Evolutionary conservation across 129 eudicot species (phyloP).

Genomic region (Calendula officinalis): DNA sequence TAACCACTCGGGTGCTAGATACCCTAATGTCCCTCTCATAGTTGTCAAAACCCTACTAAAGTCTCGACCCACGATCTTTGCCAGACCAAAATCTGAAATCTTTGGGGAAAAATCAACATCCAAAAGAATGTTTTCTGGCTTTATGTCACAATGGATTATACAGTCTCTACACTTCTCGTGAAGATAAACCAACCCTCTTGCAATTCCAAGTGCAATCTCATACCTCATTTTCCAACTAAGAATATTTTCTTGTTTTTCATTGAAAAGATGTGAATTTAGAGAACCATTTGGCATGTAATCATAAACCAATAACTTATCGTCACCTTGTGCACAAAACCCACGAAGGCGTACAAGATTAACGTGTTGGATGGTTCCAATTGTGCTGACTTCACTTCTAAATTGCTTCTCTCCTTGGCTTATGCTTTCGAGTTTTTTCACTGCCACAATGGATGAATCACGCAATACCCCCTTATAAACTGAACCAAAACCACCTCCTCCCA

Average conservation of each 20-base stretch:
- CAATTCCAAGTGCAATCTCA: conserved; percentile 54
- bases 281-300: conserved; percentile 76
- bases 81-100: conserved; percentile 65
- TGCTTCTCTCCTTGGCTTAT: conserved; percentile 70
- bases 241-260: conserved; percentile 13
- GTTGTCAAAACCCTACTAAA: conserved; percentile 80
- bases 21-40: conserved; percentile 65
- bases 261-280: conserved; percentile 50
- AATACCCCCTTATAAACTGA: conserved; percentile 52
- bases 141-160: conserved; percentile 80
- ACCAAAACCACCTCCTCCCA: conserved; percentile 69
- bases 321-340: conserved; percentile 65
- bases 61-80: conserved; percentile 70
- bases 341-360: conserved; percentile 68
- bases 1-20: conserved; percentile 77
- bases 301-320: conserved; percentile 51
- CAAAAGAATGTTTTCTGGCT: conserved; percentile 68
- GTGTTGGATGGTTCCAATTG: conserved; percentile 70
- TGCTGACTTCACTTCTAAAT: conserved; percentile 69
- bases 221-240: conserved; percentile 57
- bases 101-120: conserved; percentile 52
- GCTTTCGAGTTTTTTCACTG: conserved; percentile 66
- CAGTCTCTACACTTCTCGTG: conserved; percentile 73
- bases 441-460: conserved; percentile 51
- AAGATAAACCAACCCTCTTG: conserved; percentile 62